phyloP scores from a whole-genome alignment of 441 rosid genomes.

The Populus hybrid region DNA sequence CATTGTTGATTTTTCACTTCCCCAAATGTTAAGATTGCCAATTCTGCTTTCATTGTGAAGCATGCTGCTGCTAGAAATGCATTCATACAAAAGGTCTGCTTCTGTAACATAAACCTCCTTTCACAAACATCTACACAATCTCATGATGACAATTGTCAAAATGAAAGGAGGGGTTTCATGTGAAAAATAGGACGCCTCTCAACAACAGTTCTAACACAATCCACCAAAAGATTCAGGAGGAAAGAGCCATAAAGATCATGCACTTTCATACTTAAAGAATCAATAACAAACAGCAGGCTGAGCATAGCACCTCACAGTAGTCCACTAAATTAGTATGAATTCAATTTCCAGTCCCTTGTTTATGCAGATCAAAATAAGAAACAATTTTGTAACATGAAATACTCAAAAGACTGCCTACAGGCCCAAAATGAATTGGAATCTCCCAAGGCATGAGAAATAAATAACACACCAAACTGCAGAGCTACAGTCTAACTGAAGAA shows the following conservation, averaged over 20 bases:
- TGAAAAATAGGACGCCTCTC: background rate
- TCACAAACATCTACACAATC: background rate
- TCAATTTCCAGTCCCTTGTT: background rate
- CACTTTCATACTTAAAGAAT: background rate
- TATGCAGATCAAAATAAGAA: background rate
- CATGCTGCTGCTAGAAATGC: background rate
- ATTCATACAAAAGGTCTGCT: background rate
- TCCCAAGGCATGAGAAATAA: background rate
- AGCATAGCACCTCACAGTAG: background rate
- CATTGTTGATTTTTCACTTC: background rate
- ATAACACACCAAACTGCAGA: background rate
- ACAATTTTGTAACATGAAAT: background rate
- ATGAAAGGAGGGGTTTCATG: background rate
- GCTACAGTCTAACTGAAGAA: background rate
- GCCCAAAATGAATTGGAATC: background rate
- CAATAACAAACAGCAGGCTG: background rate
- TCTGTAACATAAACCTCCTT: background rate
- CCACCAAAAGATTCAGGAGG: slow-evolving; percentile 1
- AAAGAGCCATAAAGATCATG: background rate
- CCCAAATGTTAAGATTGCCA: background rate
- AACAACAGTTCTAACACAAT: background rate
- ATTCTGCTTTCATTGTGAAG: background rate
- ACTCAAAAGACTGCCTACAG: background rate
- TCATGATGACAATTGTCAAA: background rate
- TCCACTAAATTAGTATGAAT: slow-evolving; percentile 1